Percentiles rank a stretch among this genome's conserved stretches.
phyloP scores from a whole-genome alignment of 768 basidiomycete genomes.

The Pulveroboletus sp. region DNA sequence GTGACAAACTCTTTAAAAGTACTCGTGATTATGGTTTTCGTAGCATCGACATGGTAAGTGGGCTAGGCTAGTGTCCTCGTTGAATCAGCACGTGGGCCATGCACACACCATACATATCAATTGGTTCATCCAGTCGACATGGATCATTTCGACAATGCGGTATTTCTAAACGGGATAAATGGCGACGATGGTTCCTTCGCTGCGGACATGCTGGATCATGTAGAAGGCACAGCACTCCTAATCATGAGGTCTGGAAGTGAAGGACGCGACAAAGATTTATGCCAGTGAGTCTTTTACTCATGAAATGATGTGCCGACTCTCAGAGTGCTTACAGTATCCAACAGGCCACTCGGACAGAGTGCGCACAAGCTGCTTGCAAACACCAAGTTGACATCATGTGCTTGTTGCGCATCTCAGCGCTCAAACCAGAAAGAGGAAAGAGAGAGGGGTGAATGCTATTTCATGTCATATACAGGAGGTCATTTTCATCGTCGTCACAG shows the following conservation, averaged over 20 bases:
- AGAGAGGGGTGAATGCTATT: no score
- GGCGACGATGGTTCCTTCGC: slow-evolving; percentile 14
- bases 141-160: not conserved
- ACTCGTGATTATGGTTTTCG: not conserved
- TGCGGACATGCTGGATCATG: slow-evolving; percentile 6
- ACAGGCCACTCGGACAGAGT: slow-evolving; percentile 8
- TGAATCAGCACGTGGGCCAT: slow-evolving; percentile 12
- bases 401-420: no score
- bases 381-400: slow-evolving; percentile 2
- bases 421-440: no score
- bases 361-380: slow-evolving; percentile 15
- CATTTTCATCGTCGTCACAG: no score
- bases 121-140: slow-evolving; percentile 8
- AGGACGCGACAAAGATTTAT: slow-evolving; percentile 1
- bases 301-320: not conserved
- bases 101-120: slow-evolving; percentile 23
- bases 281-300: slow-evolving; percentile 4
- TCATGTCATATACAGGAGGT: no score
- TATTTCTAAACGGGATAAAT: not conserved
- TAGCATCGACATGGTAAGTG: not conserved
- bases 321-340: not conserved
- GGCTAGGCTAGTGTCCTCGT: slow-evolving; percentile 6
- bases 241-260: not conserved
- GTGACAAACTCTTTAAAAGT: slow-evolving; percentile 6
- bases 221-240: not conserved